Evolutionary conservation across 1,284 basidiomycete species (phyloP).

Genomic region (Rhodofomes roseus): DNA sequence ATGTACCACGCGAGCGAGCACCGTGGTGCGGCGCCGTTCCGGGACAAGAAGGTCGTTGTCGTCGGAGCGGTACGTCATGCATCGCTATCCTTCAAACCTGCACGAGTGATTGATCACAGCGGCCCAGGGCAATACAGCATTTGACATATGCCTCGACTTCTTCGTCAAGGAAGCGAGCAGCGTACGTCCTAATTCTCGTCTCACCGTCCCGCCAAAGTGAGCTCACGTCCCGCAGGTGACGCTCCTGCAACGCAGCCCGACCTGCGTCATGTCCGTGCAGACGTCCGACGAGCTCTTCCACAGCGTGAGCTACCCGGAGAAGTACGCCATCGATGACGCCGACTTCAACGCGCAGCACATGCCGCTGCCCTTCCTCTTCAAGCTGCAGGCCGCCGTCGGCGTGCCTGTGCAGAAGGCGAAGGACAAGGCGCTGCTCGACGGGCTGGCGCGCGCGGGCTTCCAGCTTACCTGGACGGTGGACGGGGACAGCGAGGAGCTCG

Average conservation of each 20-base stretch:
- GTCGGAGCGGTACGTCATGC: constrained; percentile 2
- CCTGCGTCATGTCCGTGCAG: constrained; percentile 3
- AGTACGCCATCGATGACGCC: constrained; percentile 1
- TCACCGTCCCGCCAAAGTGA: not conserved
- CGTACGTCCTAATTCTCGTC: not conserved
- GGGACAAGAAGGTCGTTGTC: not conserved
- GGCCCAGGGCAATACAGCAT: not conserved
- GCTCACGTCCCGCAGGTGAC: not conserved
- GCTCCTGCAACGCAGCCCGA: constrained; percentile 5
- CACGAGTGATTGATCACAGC: not conserved
- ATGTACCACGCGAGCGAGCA: not conserved
- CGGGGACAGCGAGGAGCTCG: not conserved
- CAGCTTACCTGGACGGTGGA: not conserved
- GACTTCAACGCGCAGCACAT: not conserved
- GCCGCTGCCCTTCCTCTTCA: not conserved
- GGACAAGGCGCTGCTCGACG: not conserved
- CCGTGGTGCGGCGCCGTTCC: not conserved
- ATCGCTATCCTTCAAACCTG: not conserved
- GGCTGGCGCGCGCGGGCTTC: not conserved
- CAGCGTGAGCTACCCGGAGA: not conserved
- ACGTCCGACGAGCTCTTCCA: not conserved
- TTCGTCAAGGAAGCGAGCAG: not conserved
- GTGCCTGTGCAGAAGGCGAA: not conserved
- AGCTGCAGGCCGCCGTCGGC: not conserved
- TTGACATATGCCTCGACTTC: constrained; percentile 3